Percentiles rank a stretch among this genome's conserved stretches.
These are phyloP conservation scores for Cokeromyces recurvatus DNA, from an alignment of 371 early-diverging fungal genomes.

Conservation along the genomic window DNA sequence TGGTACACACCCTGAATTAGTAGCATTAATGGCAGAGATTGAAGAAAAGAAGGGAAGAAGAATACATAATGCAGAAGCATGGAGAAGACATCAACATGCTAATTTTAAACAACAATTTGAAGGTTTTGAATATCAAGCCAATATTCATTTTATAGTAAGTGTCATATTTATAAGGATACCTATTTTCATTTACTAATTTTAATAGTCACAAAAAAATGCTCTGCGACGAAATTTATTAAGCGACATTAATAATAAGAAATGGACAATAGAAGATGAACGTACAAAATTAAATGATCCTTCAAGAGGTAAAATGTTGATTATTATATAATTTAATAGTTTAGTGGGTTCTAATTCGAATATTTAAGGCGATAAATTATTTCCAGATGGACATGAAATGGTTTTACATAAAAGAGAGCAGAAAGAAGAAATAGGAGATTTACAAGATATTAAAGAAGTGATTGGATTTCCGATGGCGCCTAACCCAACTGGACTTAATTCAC, in stretches of 20 bases:
- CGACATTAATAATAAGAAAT: constrained; percentile 10
- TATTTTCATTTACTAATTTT: not conserved
- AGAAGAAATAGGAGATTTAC: constrained; percentile 43
- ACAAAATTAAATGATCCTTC: constrained; percentile 15
- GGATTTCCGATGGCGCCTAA: constrained; percentile 47
- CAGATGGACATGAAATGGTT: constrained; percentile 30
- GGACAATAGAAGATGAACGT: constrained; percentile 23
- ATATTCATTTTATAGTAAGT: constrained; percentile 46
- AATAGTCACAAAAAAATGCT: constrained; percentile 35
- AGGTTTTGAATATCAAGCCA: constrained; percentile 54
- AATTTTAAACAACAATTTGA: constrained; percentile 46
- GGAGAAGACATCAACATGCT: constrained; percentile 45
- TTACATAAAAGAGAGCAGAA: constrained; percentile 31
- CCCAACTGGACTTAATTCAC: constrained; percentile 25
- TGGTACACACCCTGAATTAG: constrained; percentile 58
- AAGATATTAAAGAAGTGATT: constrained; percentile 32
- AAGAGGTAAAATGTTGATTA: constrained; percentile 12
- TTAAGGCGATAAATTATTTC: no score
- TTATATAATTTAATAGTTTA: no score
- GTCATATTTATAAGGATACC: not conserved
- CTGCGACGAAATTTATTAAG: constrained; percentile 13
- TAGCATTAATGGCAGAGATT: constrained; percentile 53
- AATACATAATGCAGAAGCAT: constrained; percentile 50
- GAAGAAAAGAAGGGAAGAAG: constrained; percentile 51
- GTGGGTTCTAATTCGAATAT: no score